Evolutionary conservation across 805 yeast genomes (phyloP).

Genomic region (Ogataea populi-albae): DNA sequence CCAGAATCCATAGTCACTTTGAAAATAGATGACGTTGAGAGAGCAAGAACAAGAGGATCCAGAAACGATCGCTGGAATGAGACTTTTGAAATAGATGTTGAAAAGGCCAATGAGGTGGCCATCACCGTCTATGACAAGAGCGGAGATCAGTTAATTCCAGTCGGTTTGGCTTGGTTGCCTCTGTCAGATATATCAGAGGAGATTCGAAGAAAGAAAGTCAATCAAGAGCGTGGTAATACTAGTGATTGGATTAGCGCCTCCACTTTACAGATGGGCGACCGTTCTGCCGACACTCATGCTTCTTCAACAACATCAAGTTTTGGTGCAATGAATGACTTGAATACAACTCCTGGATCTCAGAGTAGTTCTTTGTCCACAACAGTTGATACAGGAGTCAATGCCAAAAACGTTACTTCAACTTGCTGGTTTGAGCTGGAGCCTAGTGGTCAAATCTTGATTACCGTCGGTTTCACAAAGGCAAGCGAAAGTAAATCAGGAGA

Average conservation of each 20-base stretch:
- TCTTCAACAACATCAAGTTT: constrained; percentile 9
- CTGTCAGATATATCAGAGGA: constrained; percentile 93
- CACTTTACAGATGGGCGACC: constrained; percentile 34
- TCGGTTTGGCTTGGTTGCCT: constrained; percentile 88
- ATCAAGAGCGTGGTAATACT: constrained; percentile 58
- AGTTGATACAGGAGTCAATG: constrained; percentile 8
- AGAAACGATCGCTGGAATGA: constrained; percentile 83
- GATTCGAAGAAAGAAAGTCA: constrained; percentile 83
- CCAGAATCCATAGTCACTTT: constrained; percentile 77
- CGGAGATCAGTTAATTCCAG: constrained; percentile 70
- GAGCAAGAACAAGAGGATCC: constrained; percentile 70
- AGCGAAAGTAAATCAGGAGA: constrained; percentile 43
- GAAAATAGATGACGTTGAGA: constrained; percentile 85
- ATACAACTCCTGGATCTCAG: constrained; percentile 12
- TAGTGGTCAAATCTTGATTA: constrained; percentile 81
- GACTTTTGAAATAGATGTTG: constrained; percentile 74
- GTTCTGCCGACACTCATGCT: constrained; percentile 6
- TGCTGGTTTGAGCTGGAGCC: constrained; percentile 94
- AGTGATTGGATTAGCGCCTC: constrained; percentile 82
- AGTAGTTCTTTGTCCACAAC: constrained; percentile 12
- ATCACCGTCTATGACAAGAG: constrained; percentile 80
- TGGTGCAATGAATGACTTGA: constrained; percentile 16
- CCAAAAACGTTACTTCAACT: constrained; percentile 46
- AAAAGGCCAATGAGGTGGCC: constrained; percentile 90
- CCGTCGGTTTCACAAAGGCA: constrained; percentile 74